Evolutionary conservation across 1,284 basidiomycete genomes (phyloP).

Genomic region (Mycosarcoma maydis): DNA sequence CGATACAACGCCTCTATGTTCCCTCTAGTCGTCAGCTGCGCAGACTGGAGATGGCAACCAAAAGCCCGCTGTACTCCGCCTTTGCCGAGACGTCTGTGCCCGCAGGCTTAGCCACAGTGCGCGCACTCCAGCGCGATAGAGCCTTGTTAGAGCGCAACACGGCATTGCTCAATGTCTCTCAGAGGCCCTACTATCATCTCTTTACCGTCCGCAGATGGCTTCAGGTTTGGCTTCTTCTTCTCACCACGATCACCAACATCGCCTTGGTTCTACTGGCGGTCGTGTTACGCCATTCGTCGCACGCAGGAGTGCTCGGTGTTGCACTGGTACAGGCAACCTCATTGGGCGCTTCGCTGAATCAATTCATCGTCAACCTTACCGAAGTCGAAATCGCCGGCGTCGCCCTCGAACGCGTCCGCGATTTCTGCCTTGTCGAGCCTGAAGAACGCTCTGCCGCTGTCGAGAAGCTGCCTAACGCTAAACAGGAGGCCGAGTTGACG

Average conservation of each 20-base stretch:
- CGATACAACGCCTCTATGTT: conserved; percentile 45
- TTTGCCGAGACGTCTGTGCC: conserved; percentile 47
- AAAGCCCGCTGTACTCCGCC: conserved; percentile 47
- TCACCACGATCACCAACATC: conserved; percentile 45
- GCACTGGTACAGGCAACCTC: conserved; percentile 61
- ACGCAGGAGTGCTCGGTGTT: conserved; percentile 61
- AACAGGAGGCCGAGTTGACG: conserved; percentile 4
- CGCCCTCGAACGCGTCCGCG: conserved; percentile 63
- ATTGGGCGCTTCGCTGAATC: conserved; percentile 39
- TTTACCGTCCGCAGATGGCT: conserved; percentile 52
- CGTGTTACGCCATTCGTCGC: conserved; percentile 35
- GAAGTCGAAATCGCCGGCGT: conserved; percentile 66
- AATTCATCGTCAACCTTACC: conserved; percentile 54
- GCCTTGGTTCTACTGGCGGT: conserved; percentile 48
- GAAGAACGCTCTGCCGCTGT: not conserved
- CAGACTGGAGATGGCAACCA: conserved; percentile 50
- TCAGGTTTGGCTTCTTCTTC: conserved; percentile 40
- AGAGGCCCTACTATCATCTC: conserved; percentile 49
- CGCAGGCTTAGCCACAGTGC: conserved; percentile 47
- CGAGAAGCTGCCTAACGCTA: conserved; percentile 1
- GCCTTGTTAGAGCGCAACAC: conserved; percentile 38
- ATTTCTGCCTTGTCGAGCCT: not conserved
- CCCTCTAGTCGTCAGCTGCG: conserved; percentile 51
- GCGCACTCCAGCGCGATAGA: conserved; percentile 38
- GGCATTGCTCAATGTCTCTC: conserved; percentile 31